Conservation (phyloP, 495 filamentous ascomycete species). For the Extremus antarcticus region DNA sequence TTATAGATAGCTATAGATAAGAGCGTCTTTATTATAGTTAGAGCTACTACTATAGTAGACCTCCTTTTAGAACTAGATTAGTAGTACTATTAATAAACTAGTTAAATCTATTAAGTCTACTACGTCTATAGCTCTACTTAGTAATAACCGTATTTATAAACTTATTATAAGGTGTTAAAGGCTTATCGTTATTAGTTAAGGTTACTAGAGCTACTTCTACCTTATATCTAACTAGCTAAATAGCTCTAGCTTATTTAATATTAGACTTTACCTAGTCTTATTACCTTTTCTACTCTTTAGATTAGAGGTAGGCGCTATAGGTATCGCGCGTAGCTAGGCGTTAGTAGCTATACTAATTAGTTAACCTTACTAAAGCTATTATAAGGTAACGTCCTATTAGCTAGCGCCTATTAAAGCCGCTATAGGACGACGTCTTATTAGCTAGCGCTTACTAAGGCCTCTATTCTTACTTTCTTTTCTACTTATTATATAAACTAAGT, state of each 20-base stretch:
- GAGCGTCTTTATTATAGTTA: background rate
- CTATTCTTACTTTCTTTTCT: too few species aligned
- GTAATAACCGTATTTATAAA: background rate
- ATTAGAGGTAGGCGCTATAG: too few species aligned
- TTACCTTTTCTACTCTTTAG: too few species aligned
- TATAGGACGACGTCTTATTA: too few species aligned
- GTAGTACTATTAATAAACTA: background rate
- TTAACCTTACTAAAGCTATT: too few species aligned
- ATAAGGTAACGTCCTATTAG: too few species aligned
- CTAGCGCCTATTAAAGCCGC: too few species aligned
- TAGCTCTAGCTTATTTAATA: background rate
- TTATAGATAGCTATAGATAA: background rate
- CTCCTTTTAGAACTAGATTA: background rate
- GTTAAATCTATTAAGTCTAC: background rate
- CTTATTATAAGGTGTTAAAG: background rate
- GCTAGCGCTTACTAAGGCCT: too few species aligned
- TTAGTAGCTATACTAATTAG: too few species aligned
- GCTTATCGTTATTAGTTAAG: background rate
- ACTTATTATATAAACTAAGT: too few species aligned
- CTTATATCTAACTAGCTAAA: background rate
- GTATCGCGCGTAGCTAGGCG: too few species aligned
- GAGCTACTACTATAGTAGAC: background rate
- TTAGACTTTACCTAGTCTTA: background rate
- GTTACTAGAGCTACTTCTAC: background rate
- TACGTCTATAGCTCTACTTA: too few species aligned